A percentile compares a stretch with the other conserved stretches of the same genome.
These are phyloP conservation scores for Trametes sanguinea DNA, from an alignment of 768 basidiomycete species.

Conservation along the genomic window DNA sequence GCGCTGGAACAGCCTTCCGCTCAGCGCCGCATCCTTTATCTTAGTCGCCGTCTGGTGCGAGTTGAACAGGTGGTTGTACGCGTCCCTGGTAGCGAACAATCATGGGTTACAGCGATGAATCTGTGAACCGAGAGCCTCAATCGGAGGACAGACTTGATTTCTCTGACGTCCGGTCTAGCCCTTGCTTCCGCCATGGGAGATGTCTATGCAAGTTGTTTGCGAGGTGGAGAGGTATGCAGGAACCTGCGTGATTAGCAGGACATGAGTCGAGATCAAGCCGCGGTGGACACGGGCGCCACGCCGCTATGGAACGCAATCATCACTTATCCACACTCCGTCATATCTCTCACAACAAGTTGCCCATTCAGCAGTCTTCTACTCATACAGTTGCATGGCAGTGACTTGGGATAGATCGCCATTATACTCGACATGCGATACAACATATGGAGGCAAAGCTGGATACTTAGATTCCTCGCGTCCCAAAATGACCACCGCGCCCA, in stretches of 20 bases:
- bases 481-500: too few relatives aligned
- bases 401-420: too few relatives aligned
- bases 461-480: too few relatives aligned
- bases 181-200: slow-evolving; percentile 25
- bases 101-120: slow-evolving; percentile 29
- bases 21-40: slow-evolving; percentile 65
- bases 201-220: neutral
- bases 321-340: too few relatives aligned
- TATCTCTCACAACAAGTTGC: too few relatives aligned
- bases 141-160: slow-evolving; percentile 37
- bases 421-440: too few relatives aligned
- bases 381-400: too few relatives aligned
- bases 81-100: slow-evolving; percentile 35
- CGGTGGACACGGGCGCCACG: too few relatives aligned
- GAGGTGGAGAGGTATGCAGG: neutral
- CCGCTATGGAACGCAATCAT: too few relatives aligned
- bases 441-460: too few relatives aligned
- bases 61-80: slow-evolving; percentile 51
- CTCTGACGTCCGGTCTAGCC: slow-evolving; percentile 31
- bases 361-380: too few relatives aligned
- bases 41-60: slow-evolving; percentile 59
- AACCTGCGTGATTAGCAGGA: neutral
- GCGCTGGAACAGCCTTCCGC: slow-evolving; percentile 56
- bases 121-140: slow-evolving; percentile 30
- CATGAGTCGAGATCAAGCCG: too few relatives aligned